Base-by-base conservation (phyloP, 371 early-diverging fungal species). In the Amoeboradix gromovi region DNA sequence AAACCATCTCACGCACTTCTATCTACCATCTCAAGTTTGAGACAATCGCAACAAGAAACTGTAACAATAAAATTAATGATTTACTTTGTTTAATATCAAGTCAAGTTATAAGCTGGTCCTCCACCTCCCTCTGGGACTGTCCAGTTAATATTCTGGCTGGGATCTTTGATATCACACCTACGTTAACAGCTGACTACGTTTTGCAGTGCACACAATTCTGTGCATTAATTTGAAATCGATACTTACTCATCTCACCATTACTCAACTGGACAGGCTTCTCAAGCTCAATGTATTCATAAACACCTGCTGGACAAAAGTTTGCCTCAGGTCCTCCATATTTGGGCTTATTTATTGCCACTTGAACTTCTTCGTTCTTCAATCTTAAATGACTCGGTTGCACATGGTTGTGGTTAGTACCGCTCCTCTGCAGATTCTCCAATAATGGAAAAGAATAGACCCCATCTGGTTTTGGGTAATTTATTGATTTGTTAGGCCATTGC, bases 141-240 rank as follows among this genome's bases (percentile, higher is more conserved):
- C 70, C 70, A 70, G 30, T 66, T 70, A 28, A 70, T 70, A 31
- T 71, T 95, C 77, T 97, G 97, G 66, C 88, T 85, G 28, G 95
- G 95, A 77, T 94, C 95, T 78, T 97, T 97, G 78, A 97, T 97
- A 76, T 97, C 96, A 75, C 97, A 97, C 22, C 48, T 48, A 48
- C 5, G 22, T 48, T 5, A 48, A 22, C 22, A 12, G 5, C 5
- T 12, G 5, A 48, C 22, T 48, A 48, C 0, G 97, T 97, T 83
- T 97, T 97, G 83, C 97, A 97, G 77, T 97, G 97, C 70, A 97
- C 87, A 78, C 97, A 97, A 80, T 97, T 97, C 74, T 89, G 89
- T 31, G 90, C 85, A 78, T 97, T 95, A 78, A 96, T 93, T 79
- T 94, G 94, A 74, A 94, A 85, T n/a, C 92, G 81, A 80, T 94